Conservation (phyloP, 2,329 filamentous ascomycete genomes). For the Alternaria alternata region DNA sequence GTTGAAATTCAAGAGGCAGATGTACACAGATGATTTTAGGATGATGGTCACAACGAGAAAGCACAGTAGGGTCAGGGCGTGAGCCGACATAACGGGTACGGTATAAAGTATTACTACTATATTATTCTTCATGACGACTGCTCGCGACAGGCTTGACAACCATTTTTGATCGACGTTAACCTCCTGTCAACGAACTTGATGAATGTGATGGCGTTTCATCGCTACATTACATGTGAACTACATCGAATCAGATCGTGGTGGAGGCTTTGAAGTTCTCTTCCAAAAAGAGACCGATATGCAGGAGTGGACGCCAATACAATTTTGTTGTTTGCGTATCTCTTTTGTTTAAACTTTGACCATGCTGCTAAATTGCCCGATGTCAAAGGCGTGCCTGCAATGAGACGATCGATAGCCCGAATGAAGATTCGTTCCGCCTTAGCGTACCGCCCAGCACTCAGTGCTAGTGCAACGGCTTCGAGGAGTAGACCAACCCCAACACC, state of each 20-base stretch:
- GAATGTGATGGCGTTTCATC: background rate
- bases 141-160: background rate
- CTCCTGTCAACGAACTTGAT: background rate
- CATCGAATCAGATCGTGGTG: no score
- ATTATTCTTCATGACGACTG: background rate
- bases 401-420: background rate
- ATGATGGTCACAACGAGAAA: background rate
- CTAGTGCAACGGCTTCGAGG: no score
- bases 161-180: no score
- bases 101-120: background rate
- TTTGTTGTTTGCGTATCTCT: no score
- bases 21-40: background rate
- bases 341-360: no score
- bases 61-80: background rate
- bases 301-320: no score
- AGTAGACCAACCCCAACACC: no score
- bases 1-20: background rate
- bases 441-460: background rate
- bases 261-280: no score
- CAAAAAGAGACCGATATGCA: no score
- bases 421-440: no score
- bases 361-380: background rate
- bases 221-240: no score
- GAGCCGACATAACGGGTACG: background rate
- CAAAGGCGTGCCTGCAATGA: background rate